Base-by-base conservation (phyloP, 2,329 filamentous ascomycete genomes). In the Ophiostoma ips region DNA sequence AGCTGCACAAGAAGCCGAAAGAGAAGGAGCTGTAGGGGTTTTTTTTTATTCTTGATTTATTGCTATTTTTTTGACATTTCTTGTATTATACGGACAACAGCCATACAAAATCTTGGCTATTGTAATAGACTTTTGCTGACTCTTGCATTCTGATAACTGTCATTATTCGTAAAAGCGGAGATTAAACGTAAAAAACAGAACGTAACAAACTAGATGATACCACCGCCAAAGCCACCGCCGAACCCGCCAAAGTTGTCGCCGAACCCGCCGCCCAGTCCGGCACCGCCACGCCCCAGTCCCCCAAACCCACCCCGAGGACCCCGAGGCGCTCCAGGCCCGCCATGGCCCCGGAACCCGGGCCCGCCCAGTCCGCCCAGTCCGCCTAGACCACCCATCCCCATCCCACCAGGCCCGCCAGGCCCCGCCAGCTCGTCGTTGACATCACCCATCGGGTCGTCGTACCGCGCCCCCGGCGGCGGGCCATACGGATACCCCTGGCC, bases 391-490 rank as follows among this genome's bases (percentile, higher is more conserved):
- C 5, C 54, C 55, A 2, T n/a, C n/a, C n/a, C n/a, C n/a, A 51
- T 33, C 15, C 48, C 48, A 31, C 63, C 58, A 1, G 68, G 70
- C 0, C 83, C 16, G 33, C 83, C 0, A 87, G 8, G n/a, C 24
- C 24, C 24, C 24, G 24, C 24, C 24, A 87, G 0, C 84, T 85
- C 19, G 89, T 50, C 49, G 28, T 35, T 46, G 11, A 30, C 36
- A 16, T 45, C 49, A 15, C 43, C 43, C 18, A 38, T 67, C 2
- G 90, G 90, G 69, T 96, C 92, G 69, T 98, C 92, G 68, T 87
- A 96, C 56, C 92, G 73, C n/a, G 88, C 83, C 1, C 92, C 92
- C 2, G 87, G 88, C 5, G 92, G 92, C 28, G 79, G 82, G 61
- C 30, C 28, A n/a, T 82, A 83, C 2, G 83, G 80, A 60, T 89